Base-by-base conservation (phyloP, 345 rosid species). In the Camelina laxa region DNA sequence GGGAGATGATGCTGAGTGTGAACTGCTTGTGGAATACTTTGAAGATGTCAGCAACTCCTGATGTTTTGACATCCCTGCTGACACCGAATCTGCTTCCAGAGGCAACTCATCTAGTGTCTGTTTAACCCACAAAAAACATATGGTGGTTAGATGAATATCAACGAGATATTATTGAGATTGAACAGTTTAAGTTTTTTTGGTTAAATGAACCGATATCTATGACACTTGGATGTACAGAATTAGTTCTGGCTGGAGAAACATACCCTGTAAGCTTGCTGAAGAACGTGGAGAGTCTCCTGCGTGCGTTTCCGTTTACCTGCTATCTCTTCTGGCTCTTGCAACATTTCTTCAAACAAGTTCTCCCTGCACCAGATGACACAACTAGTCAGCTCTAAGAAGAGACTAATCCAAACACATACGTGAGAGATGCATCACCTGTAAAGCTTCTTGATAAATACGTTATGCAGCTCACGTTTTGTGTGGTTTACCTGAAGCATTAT, bases 101-200 rank as follows among this genome's bases (percentile, higher is more conserved):
- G 98, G 99, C 80, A 96, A 80, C 82, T 92, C 95, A 66, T 92
- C 99, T 88, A 96, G 72, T 38, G 97, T 92, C 99, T 96, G 79
- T 36, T 30, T 17, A 59, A 36, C 60, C 51, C 74, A 39, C 31
- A 48, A 67, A 44, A 60, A 55, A 42, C 50, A 42, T 13, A 60
- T 17, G 22, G 69, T 17, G 22, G 65, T 62, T 20, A 51, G 12
- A 59, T 16, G 17, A 51, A 16, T 5, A 57, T 27, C 55, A 69
- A 31, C 41, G 20, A 41, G 6, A 4, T 6, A 17, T 27, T 42
- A 42, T 55, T 11, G 33, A 11, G 14, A 41, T 22, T 44, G 33
- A 67, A 12, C 8, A 51, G 5, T 30, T 36, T 9, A 9, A 31
- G 7, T 3, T 4, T 10, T 41, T 38, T 45, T 12, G 15, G 50